Base-by-base conservation (phyloP, 176 grass and related monocot species). In the Tuctoria greenei region DNA sequence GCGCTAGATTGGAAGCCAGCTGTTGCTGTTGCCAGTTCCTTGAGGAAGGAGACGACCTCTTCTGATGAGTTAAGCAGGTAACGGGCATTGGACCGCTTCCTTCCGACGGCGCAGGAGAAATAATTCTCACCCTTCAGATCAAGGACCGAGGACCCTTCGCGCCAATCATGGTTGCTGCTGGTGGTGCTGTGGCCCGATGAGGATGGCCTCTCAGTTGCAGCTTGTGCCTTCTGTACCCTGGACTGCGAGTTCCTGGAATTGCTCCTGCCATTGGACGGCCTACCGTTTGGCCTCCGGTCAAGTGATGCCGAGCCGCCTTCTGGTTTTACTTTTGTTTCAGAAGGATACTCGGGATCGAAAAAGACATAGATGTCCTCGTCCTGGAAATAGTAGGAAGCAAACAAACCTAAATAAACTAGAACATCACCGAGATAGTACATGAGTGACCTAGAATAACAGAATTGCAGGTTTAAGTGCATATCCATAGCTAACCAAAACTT, bases 351-450 rank as follows among this genome's bases (percentile, higher is more conserved):
- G 0, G 95, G 95, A 81, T 99, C 95, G 39, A 99, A 99, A 69
- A 99, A 99, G 40, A 90, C 89, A 79, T 99, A 99, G 61, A 99
- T 95, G 72, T 99, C 95, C 74, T 99, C 95, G 72, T 99, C 95
- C 95, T 99, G 86, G 69, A 91, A 73, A 21, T 5, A 54, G 43
- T 0, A 78, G 39, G 44, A 65, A 51, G 44, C 40, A 26, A 71
- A n/a, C 27, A 0, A 52, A 60, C 20, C 24, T 42, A 52, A 73
- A 66, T 10, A 28, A 67, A 42, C 36, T 75, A 23, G 27, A 39
- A 38, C 46, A 39, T 12, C 39, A 74, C 25, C 60, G 55, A 66
- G 25, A n/a, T 42, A 27, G 47, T 26, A 25, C 36, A 69, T 28
- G 42, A 77, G 23, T 6, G 24, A 27, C 7, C 41, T 20, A 61